Percentiles rank a stretch among this genome's conserved stretches.
phyloP scores from a whole-genome alignment of 1,284 basidiomycete genomes.

The Lentinus polychrous region DNA sequence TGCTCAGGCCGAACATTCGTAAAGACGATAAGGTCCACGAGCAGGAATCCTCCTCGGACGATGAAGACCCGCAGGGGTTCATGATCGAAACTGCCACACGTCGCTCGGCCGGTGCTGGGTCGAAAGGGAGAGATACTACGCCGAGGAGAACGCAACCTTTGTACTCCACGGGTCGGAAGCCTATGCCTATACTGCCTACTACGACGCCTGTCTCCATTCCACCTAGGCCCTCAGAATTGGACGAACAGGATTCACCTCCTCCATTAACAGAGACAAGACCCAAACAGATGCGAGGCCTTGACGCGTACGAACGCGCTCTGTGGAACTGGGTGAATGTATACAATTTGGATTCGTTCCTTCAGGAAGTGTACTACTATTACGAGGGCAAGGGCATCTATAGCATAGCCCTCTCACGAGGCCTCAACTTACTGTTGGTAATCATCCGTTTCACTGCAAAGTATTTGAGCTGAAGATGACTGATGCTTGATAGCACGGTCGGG shows the following conservation, averaged over 20 bases:
- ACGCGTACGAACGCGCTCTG: constrained; percentile 83
- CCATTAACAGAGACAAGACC: constrained; percentile 26
- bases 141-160: constrained; percentile 29
- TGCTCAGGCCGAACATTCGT: constrained; percentile 60
- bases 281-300: constrained; percentile 62
- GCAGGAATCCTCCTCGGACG: constrained; percentile 55
- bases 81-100: constrained; percentile 61
- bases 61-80: constrained; percentile 76
- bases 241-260: constrained; percentile 22
- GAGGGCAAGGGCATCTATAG: constrained; percentile 94
- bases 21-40: constrained; percentile 50
- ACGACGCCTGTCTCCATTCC: constrained; percentile 38
- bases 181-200: constrained; percentile 29
- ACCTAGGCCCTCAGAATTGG: constrained; percentile 62
- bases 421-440: constrained; percentile 83
- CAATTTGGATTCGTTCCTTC: constrained; percentile 91
- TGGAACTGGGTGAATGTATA: constrained; percentile 99
- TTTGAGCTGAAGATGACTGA: constrained; percentile 19
- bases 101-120: constrained; percentile 23
- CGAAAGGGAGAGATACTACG: constrained; percentile 19
- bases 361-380: constrained; percentile 95
- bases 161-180: constrained; percentile 16
- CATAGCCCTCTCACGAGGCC: constrained; percentile 80
- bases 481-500: constrained; percentile 73
- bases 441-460: constrained; percentile 13